Percentiles rank a stretch among this genome's conserved stretches.
Evolutionary conservation across 1,139 yeast genomes (phyloP).

Genomic region (Hyphopichia wangnamkhiaoensis): DNA sequence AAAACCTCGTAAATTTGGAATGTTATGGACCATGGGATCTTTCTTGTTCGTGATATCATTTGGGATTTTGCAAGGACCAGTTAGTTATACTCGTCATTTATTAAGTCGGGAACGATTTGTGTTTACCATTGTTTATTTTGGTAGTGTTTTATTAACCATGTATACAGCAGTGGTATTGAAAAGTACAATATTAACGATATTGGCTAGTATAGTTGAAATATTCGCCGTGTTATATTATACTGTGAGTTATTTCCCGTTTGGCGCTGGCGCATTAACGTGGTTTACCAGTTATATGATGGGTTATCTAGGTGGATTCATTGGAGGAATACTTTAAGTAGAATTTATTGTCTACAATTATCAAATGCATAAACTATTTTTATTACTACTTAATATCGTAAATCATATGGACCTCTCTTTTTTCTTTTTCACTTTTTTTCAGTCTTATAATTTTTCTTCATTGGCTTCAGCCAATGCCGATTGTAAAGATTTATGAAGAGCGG

Average conservation of each 20-base stretch:
- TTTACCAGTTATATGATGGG: conserved; percentile 78
- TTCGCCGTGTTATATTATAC: conserved; percentile 88
- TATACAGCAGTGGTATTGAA: conserved; percentile 55
- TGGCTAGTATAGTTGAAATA: conserved; percentile 75
- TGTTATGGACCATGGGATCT: conserved; percentile 91
- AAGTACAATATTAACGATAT: conserved; percentile 73
- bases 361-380: too few relatives aligned
- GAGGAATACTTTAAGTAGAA: conserved; percentile 39
- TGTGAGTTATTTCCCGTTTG: conserved; percentile 92
- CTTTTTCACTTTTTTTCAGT: too few relatives aligned
- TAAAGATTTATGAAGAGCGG: conserved; percentile 63
- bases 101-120: conserved; percentile 74
- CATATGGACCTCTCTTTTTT: too few relatives aligned
- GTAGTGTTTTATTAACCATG: conserved; percentile 68
- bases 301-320: conserved; percentile 65
- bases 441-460: conserved; percentile 24
- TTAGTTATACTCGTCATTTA: conserved; percentile 72
- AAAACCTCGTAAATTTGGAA: conserved; percentile 87
- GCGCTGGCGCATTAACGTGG: conserved; percentile 84
- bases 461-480: conserved; percentile 49
- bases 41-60: conserved; percentile 83
- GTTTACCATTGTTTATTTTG: conserved; percentile 78
- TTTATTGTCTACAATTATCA: not conserved
- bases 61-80: conserved; percentile 91
- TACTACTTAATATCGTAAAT: too few relatives aligned